Percentiles rank a stretch among this genome's conserved stretches.
These are phyloP conservation scores for Mollisiaceae sp. DNA, from an alignment of 2,329 filamentous ascomycete species.

Conservation along the genomic window DNA sequence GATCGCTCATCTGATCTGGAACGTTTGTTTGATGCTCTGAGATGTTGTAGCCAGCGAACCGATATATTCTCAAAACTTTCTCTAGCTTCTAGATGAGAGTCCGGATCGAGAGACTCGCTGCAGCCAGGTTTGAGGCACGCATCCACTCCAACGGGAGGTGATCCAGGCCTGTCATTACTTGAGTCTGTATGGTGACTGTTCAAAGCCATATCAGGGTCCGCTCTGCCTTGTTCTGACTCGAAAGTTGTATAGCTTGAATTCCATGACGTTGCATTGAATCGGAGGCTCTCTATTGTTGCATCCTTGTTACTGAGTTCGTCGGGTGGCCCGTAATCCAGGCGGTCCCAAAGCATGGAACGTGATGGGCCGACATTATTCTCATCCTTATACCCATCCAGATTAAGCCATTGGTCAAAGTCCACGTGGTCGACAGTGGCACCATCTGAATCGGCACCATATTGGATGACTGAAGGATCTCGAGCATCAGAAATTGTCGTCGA, in stretches of 20 bases:
- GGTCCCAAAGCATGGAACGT: background rate
- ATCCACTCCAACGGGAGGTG: background rate
- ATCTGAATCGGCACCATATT: background rate
- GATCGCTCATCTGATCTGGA: background rate
- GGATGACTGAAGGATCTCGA: background rate
- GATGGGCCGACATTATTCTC: background rate
- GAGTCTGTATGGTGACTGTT: background rate
- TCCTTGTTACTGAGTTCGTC: background rate
- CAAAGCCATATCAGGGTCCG: background rate
- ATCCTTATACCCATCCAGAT: background rate
- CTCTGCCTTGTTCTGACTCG: background rate
- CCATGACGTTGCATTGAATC: background rate
- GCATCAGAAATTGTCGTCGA: background rate
- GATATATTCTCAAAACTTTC: background rate
- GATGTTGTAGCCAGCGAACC: background rate
- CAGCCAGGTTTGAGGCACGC: background rate
- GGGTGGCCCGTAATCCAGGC: background rate
- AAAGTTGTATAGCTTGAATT: background rate
- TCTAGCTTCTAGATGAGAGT: background rate
- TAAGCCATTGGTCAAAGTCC: conserved; percentile 6
- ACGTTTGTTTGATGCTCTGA: background rate
- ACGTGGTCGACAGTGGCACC: background rate
- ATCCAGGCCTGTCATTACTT: background rate
- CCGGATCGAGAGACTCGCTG: background rate
- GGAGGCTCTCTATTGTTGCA: background rate